phyloP scores from a whole-genome alignment of 805 yeast species.

The Wickerhamomyces bisporus region DNA sequence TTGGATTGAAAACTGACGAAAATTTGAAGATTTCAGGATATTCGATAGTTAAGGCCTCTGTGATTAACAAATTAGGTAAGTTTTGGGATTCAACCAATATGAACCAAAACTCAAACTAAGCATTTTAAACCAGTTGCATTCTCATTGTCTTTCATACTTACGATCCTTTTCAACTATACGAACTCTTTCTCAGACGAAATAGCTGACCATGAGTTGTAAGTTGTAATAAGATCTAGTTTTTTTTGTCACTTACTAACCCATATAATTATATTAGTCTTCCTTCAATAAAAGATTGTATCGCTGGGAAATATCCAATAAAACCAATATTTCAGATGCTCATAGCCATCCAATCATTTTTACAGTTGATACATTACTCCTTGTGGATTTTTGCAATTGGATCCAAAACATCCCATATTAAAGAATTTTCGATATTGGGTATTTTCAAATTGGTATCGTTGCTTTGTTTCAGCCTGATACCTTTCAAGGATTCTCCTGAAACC shows the following conservation, averaged over 20 bases:
- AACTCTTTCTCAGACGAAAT: slow-evolving; percentile 10
- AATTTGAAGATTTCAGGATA: slow-evolving; percentile 5
- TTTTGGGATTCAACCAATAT: background rate
- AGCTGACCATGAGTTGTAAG: slow-evolving; percentile 14
- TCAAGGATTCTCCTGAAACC: slow-evolving; percentile 5
- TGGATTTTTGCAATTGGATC: background rate
- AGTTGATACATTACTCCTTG: background rate
- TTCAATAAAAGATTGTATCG: slow-evolving; percentile 10
- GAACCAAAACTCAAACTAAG: no score
- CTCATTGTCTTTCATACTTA: slow-evolving; percentile 3
- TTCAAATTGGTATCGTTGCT: slow-evolving; percentile 4
- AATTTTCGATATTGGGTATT: background rate
- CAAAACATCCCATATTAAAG: background rate
- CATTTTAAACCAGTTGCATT: slow-evolving; percentile 11
- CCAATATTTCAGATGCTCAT: slow-evolving; percentile 12
- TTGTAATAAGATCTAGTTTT: no score
- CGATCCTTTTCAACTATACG: slow-evolving; percentile 9
- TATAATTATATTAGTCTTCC: slow-evolving; percentile 11
- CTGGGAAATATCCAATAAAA: slow-evolving; percentile 13
- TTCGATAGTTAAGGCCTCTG: slow-evolving; percentile 4
- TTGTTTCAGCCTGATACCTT: slow-evolving; percentile 8
- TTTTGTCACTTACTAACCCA: background rate
- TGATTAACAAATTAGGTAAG: slow-evolving; percentile 8
- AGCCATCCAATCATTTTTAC: slow-evolving; percentile 11
- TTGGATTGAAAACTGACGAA: no score